Percentiles rank a stretch among this genome's conserved stretches.
These are phyloP conservation scores for Paramecium sonneborni DNA, from an alignment of 73 alveolate genomes.

Conservation along the genomic window DNA sequence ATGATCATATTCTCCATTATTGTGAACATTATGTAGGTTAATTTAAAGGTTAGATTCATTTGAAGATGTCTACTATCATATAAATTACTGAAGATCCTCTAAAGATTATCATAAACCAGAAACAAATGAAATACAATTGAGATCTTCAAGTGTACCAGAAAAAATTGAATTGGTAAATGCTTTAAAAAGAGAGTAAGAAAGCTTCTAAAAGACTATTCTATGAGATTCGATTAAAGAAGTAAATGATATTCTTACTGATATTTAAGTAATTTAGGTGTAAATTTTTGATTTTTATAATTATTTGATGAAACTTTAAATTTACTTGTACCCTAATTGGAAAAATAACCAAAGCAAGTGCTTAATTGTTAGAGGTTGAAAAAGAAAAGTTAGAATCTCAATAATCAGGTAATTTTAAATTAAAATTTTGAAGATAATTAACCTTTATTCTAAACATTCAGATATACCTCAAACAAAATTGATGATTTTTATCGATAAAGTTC, in stretches of 20 bases:
- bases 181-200: constrained; percentile 22
- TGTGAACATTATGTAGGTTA: constrained; percentile 68
- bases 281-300: background rate
- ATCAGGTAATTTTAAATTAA: background rate
- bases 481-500: background rate
- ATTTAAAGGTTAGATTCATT: constrained; percentile 61
- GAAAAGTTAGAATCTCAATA: background rate
- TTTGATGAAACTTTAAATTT: constrained; percentile 62
- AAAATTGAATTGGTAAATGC: constrained; percentile 61
- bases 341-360: background rate
- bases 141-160: constrained; percentile 49
- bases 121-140: constrained; percentile 48
- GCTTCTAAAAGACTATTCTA: background rate
- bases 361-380: constrained; percentile 25
- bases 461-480: background rate
- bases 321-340: constrained; percentile 48
- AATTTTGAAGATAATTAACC: background rate
- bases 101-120: constrained; percentile 54
- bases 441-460: background rate
- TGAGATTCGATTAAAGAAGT: constrained; percentile 17
- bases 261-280: constrained; percentile 26
- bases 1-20: constrained; percentile 62
- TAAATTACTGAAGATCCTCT: constrained; percentile 66
- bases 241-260: constrained; percentile 25
- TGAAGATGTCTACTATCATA: constrained; percentile 60